Base-by-base conservation (phyloP, 2,329 filamentous ascomycete species). In the Fonsecaea monophora region DNA sequence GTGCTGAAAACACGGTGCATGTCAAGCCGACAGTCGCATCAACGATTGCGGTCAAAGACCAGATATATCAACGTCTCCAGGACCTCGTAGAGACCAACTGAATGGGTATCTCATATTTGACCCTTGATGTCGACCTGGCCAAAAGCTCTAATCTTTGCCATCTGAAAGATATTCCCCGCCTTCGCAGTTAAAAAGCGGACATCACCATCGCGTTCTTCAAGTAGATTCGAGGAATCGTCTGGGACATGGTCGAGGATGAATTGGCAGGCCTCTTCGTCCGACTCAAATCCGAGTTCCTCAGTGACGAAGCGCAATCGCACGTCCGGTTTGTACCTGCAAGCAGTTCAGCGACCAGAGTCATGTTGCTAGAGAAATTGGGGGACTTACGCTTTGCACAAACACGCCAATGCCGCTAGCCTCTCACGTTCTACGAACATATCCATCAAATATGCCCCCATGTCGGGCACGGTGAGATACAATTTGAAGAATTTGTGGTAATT, bases 401-500 rank as follows among this genome's bases (percentile, higher is more conserved):
- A 92, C 78, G 92, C 90, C 77, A 99, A 82, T 72, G 95, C 95
- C 76, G 90, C 89, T 72, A 99, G 87, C 75, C 95, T 92, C 83
- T 99, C 94, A 77, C 95, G 90, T 75, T 89, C 89, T 78, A 98
- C 91, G 83, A 99, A 98, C 92, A 97, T 97, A 83, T 99, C 95
- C 92, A 99, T 96, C 60, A 99, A 87, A 81, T 98, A 98, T 74
- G 91, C 93, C 69, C 95, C 94, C 94, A 99, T 97, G 76, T 96
- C 96, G 59, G 93, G 94, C 30, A 94, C 94, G 77, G 94, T 90
- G 73, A 96, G 88, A 79, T 97, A 99, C 53, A 99, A 87, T 82
- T 92, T 91, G 86, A 99, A 98, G 81, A 99, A 98, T 78, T 88
- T 94, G 82, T 99, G 94, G 79, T 97, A 97, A 82, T 98, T 98